Conservation (phyloP, 129 eudicot species). For the Ambrosia trifida region DNA sequence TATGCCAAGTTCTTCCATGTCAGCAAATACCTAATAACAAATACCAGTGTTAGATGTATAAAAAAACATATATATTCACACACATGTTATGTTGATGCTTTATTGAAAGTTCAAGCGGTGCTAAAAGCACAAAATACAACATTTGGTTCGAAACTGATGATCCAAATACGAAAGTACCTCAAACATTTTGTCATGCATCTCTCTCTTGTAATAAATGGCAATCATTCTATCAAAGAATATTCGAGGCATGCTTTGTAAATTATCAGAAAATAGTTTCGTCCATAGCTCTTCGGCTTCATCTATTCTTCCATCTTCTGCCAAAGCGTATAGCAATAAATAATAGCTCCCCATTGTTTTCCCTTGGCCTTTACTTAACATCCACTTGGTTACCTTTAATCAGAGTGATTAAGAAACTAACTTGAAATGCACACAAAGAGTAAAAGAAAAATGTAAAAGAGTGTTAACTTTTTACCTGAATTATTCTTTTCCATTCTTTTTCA, state of each 20-base stretch:
- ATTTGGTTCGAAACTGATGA: constrained; percentile 4
- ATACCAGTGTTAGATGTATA: constrained; percentile 3
- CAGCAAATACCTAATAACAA: constrained; percentile 70
- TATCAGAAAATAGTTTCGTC: constrained; percentile 61
- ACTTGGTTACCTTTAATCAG: constrained; percentile 69
- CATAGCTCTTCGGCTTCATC: constrained; percentile 98
- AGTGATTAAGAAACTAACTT: neutral
- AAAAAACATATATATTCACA: neutral
- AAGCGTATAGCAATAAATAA: constrained; percentile 69
- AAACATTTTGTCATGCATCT: constrained; percentile 86
- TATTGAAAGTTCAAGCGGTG: neutral
- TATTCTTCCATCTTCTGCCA: constrained; percentile 88
- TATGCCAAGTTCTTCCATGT: constrained; percentile 95
- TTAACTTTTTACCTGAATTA: constrained; percentile 63
- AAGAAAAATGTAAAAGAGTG: neutral
- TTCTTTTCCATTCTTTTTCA: constrained; percentile 86
- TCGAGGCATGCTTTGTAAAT: constrained; percentile 87
- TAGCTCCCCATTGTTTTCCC: constrained; percentile 99
- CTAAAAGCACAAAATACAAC: neutral
- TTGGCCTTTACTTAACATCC: constrained; percentile 99
- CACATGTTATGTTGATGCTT: neutral
- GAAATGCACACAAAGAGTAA: constrained; percentile 2
- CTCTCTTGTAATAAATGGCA: constrained; percentile 60
- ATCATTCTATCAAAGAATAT: constrained; percentile 87
- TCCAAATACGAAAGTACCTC: constrained; percentile 53